Evolutionary conservation across 352 stramenopile species (phyloP), one percentile per base, ranked within the genome.

Genomic region (Phytophthora macrochlamydospora): DNA sequence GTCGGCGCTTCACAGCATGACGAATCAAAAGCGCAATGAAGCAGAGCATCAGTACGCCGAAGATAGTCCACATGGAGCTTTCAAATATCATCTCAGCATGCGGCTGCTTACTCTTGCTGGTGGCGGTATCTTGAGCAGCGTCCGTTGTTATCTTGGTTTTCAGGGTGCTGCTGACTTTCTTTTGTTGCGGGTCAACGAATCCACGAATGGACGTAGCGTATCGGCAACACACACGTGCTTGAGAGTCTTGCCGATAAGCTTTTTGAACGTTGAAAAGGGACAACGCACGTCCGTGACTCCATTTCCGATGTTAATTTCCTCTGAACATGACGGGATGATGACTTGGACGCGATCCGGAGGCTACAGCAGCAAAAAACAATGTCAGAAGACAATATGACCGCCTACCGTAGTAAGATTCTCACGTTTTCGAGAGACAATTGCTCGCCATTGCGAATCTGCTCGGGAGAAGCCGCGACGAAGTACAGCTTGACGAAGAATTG

Each of bases 211-310:
- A 59, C 78, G 75, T 12, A 92, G 71, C n/a, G 83, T 89, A 46
- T 90, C 81, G 2, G 83, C 77, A n/a, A 90, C 79, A 44, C 83
- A 90, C 46, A 73, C 70, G 65, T 86, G 77, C 67, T 89, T 87
- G n/a, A 92, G 63, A 18, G 71, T 83, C 53, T 81, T 82, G 28
- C 81, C 75, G 14, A 92, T 81, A 24, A 93, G 56, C 46, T 73
- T 73, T 64, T 92, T 92, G 71, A 93, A 93, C 29, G 75, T 82
- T 7, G 67, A 57, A 64, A 90, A 89, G 4, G 76, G 68, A 57
- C 85, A 93, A 3, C 83, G 81, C 7, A 89, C 75, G 56, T 88
- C 69, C 1, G 61, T 78, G 8, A 49, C 44, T 30, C 83, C 83
- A 50, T 78, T 53, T 0, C 75, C 37, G 53, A 87, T 57, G 4